A percentile compares a stretch with the other conserved stretches of the same genome.
These are phyloP conservation scores for Maudiozyma barnettii DNA, from an alignment of 805 yeast species.

Conservation along the genomic window DNA sequence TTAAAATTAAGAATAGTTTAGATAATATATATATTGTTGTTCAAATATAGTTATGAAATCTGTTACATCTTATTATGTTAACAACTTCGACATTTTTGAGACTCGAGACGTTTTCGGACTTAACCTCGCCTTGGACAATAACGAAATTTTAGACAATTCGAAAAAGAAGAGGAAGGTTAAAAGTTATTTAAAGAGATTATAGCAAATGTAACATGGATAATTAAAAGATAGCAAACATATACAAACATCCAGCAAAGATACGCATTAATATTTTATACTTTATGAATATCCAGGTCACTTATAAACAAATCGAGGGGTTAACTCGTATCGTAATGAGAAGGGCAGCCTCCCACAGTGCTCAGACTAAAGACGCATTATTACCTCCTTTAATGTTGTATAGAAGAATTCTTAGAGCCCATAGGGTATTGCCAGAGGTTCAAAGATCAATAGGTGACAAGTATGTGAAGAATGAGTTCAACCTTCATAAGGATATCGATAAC, in stretches of 20 bases:
- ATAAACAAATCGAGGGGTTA: background rate
- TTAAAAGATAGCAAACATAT: too few species aligned
- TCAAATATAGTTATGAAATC: too few species aligned
- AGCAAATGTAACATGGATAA: background rate
- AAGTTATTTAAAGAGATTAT: too few species aligned
- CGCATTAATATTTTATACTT: too few species aligned
- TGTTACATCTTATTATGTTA: too few species aligned
- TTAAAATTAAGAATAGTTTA: background rate
- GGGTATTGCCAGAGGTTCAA: constrained; percentile 51
- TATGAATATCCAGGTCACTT: background rate
- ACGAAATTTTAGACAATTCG: too few species aligned
- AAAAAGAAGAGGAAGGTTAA: too few species aligned
- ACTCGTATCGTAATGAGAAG: background rate
- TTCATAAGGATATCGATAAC: constrained; percentile 72
- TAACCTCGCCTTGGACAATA: too few species aligned
- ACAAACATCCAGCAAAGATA: too few species aligned
- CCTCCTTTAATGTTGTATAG: constrained; percentile 79
- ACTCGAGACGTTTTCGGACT: too few species aligned
- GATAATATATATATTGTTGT: too few species aligned
- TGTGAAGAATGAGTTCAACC: constrained; percentile 80
- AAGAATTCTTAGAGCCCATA: constrained; percentile 76
- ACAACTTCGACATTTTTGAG: too few species aligned
- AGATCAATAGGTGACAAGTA: constrained; percentile 81
- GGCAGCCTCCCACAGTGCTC: constrained; percentile 1
- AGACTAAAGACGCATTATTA: constrained; percentile 22